Base-by-base conservation (phyloP, 176 grass and related monocot genomes). In the Oryza meridionalis region DNA sequence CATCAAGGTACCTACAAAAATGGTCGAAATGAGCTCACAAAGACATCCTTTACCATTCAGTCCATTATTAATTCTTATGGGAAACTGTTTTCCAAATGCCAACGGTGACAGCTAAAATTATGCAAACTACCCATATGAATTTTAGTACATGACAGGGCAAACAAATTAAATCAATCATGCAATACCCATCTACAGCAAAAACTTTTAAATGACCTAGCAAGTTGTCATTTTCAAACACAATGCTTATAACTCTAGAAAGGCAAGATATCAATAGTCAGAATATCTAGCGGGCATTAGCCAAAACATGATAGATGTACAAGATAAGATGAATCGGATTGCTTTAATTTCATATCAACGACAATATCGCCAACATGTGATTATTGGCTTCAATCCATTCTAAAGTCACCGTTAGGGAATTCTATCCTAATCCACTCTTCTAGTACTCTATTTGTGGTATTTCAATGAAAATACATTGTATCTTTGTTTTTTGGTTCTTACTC, bases 371-470 rank as follows among this genome's bases (percentile, higher is more conserved):
- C 55, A 89, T 76, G 65, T 40, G 46, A 31, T 44, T 84, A 72
- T 80, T 50, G 70, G 50, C 49, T 73, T 75, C n/a, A 89, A 64
- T 92, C 85, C 86, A 38, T 53, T 82, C 77, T 70, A 13, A 62
- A 68, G 16, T 75, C 83, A 84, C 53, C 77, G 73, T 84, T 69
- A 84, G 58, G 69, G 58, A 25, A 58, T 50, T 6, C 69, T 78
- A 14, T 13, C 46, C 46, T 77, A 80, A 38, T 27, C 65, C 49
- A 74, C 76, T 78, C 31, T 92, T 86, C 26, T 83, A 7, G 37
- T 35, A 61, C 79, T 47, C 53, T 79, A 46, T 70, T 90, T 91
- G 75, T 67, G 72, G 72, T 82, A 84, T 80, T 42, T 72, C 84
- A 86, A 86, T 76, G 51, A 50, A 91, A 75, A 65, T 82, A 75